phyloP scores from a whole-genome alignment of 2,329 filamentous ascomycete genomes.

The Pseudogymnoascus verrucosus region DNA sequence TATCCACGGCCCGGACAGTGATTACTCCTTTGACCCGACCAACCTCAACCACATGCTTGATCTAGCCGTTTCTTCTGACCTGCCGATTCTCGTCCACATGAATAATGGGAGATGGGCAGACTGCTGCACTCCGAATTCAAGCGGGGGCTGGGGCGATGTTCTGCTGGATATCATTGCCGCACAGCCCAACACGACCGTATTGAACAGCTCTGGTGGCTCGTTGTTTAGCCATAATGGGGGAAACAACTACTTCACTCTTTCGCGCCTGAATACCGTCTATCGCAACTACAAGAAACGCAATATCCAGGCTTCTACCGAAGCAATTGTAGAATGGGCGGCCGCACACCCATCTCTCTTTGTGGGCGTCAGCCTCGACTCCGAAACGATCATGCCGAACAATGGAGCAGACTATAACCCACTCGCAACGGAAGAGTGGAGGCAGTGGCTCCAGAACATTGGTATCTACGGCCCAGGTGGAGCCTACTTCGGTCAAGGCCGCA shows the following conservation, averaged over 20 bases:
- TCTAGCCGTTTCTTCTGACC: not conserved
- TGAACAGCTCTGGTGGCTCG: conserved; percentile 7
- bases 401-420: conserved; percentile 14
- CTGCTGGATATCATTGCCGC: conserved; percentile 14
- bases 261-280: conserved; percentile 4
- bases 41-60: conserved; percentile 15
- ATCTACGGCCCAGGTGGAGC: conserved; percentile 14
- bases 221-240: conserved; percentile 11
- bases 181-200: conserved; percentile 13
- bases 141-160: conserved; percentile 15
- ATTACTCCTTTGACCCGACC: conserved; percentile 15
- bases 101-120: conserved; percentile 17
- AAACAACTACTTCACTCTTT: conserved; percentile 15
- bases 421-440: conserved; percentile 15
- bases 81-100: conserved; percentile 17
- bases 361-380: conserved; percentile 15
- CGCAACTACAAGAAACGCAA: conserved; percentile 16
- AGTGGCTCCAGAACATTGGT: conserved; percentile 15
- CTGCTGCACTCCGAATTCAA: conserved; percentile 16
- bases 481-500: conserved; percentile 13
- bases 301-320: conserved; percentile 12
- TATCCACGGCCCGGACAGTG: conserved; percentile 10
- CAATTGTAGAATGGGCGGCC: conserved; percentile 11
- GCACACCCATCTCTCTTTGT: conserved; percentile 12
- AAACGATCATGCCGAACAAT: conserved; percentile 12